Percentiles rank a stretch among this genome's conserved stretches.
Evolutionary conservation across 1,284 basidiomycete species (phyloP).

Genomic region (Earliella scabrosa): DNA sequence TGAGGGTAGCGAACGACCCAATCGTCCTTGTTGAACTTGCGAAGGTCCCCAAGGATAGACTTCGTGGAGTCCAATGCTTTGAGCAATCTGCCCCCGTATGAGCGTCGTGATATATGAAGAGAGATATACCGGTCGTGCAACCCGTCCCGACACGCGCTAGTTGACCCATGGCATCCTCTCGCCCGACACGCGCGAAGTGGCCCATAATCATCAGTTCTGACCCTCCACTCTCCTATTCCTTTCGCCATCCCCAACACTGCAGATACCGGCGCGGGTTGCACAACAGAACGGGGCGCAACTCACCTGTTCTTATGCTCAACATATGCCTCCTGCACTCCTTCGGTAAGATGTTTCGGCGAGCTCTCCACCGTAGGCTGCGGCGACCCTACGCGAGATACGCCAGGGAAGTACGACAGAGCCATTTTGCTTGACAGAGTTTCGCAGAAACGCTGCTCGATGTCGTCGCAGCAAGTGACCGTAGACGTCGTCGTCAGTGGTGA

Average conservation of each 20-base stretch:
- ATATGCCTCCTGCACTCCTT: slow-evolving; percentile 77
- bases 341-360: slow-evolving; percentile 27
- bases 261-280: not conserved
- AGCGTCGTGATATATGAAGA: not conserved
- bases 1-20: slow-evolving; percentile 91
- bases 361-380: slow-evolving; percentile 26
- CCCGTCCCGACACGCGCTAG: too few species aligned
- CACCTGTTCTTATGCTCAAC: slow-evolving; percentile 74
- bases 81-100: slow-evolving; percentile 59
- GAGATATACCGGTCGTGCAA: not conserved
- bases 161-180: not conserved
- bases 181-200: not conserved
- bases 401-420: slow-evolving; percentile 34
- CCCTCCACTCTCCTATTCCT: too few species aligned
- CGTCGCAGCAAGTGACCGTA: slow-evolving; percentile 16
- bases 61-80: slow-evolving; percentile 76
- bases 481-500: slow-evolving; percentile 21
- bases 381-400: slow-evolving; percentile 20
- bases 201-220: too few species aligned
- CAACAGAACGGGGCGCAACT: slow-evolving; percentile 26
- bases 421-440: slow-evolving; percentile 27
- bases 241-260: not conserved
- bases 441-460: slow-evolving; percentile 20
- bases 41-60: slow-evolving; percentile 72
- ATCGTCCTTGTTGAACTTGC: slow-evolving; percentile 82